Base-by-base conservation (phyloP, 2,329 filamentous ascomycete genomes). In the Mycocentrospora acerina region DNA sequence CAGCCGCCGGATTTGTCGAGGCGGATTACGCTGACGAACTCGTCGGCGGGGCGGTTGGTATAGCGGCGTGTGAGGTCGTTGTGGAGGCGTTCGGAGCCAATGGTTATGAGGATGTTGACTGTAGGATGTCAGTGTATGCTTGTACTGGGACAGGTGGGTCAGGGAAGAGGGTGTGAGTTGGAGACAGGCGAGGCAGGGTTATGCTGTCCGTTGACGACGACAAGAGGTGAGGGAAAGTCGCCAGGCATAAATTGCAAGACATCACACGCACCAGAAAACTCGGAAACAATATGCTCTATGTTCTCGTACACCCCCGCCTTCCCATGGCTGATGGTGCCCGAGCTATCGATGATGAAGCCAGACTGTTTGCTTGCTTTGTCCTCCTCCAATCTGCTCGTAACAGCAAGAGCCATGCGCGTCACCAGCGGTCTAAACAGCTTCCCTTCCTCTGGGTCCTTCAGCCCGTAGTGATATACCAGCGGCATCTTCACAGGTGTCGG, bases 401-500 rank as follows among this genome's bases (percentile, higher is more conserved):
- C 86, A 7, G 87, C 85, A 13, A 91, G 77, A 0, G 89, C 90
- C 62, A 97, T 74, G 46, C 86, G 80, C 30, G 85, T 87, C 16
- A 88, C 73, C 44, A 96, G 71, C 10, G 83, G 79, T 59, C 82
- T 85, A 71, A 86, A 97, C 29, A 91, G 70, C 24, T 74, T 78
- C 18, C 60, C 75, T 33, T 89, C 86, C 53, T 89, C 84, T 1
- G 88, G 80, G 46, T 76, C 82, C 35, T 80, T 76, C 47, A 86
- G 74, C 12, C 93, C 91, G 65, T 88, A 95, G 67, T 90, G 88
- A 63, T 95, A 95, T 18, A 91, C 89, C 37, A 98, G 72, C 4
- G 93, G 93, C 55, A 95, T 76, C 73, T 96, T 97, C 35, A 95
- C 88, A 0, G 91, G 90, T 13, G 95, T 83, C 1, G 83, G 80